Base-by-base conservation (phyloP, 371 early-diverging fungal genomes). In the Lichtheimia ramosa region DNA sequence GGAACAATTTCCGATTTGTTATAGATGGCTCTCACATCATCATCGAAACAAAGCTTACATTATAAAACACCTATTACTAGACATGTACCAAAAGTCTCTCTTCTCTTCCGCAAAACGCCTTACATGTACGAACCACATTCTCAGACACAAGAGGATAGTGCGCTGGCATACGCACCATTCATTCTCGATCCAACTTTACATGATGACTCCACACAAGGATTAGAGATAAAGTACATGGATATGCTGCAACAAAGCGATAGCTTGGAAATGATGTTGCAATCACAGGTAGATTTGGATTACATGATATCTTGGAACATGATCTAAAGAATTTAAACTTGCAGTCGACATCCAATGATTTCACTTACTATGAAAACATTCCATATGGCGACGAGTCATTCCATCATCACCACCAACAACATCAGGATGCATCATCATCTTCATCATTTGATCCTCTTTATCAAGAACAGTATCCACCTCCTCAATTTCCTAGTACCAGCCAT, bases 111-210 rank as follows among this genome's bases (percentile, higher is more conserved):
- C 46, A 21, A 46, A 46, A 46, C 5, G 34, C 34, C 34, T 34
- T 34, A 10, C 27, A 46, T 46, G 46, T 46, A 46, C 46, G 46
- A 21, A 46, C 46, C n/a, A 13, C 46, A 46, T 8, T 18, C 18
- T 5, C 46, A 46, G 21, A 21, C n/a, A 6, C 46, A 46, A 46
- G 46, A 46, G n/a, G 46, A 46, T n/a, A 46, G 21, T 21, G 18
- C n/a, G 46, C n/a, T 46, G 21, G 46, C 46, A 18, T 46, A 46
- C 46, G 46, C 46, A 46, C 46, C 46, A n/a, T 46, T 46, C 10
- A 18, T 46, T 6, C 46, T 46, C 5, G 21, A 46, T 10, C 46
- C 46, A 5, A 10, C 46, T 16, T n/a, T 21, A n/a, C 46, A 46
- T 21, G 18, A 46, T 46, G 46, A n/a, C 46, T n/a, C 18, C 16